phyloP scores from a whole-genome alignment of 495 filamentous ascomycete species.

The Trichoderma reesei region DNA sequence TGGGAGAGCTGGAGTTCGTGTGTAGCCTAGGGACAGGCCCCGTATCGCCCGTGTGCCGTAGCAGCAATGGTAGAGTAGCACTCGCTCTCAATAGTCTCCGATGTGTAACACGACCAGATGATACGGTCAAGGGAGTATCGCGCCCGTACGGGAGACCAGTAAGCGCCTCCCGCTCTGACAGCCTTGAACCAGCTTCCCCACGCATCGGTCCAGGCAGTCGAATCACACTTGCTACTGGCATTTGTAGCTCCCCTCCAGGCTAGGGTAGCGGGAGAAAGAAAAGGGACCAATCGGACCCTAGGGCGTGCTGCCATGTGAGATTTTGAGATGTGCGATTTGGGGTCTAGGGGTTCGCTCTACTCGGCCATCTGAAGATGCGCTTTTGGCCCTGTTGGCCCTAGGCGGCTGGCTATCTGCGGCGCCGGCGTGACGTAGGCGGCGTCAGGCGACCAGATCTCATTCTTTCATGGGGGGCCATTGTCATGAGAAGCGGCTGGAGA shows the following conservation, averaged over 20 bases:
- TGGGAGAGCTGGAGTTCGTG: neutral
- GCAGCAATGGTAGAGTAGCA: neutral
- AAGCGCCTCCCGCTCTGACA: neutral
- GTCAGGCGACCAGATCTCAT: conserved; percentile 6
- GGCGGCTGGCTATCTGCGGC: conserved; percentile 1
- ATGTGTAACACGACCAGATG: neutral
- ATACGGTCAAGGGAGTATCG: neutral
- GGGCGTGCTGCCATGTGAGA: conserved; percentile 1
- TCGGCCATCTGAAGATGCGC: neutral
- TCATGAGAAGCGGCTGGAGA: neutral
- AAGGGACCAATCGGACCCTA: neutral
- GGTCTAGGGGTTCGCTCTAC: neutral
- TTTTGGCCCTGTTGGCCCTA: neutral
- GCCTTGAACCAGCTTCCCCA: conserved; percentile 1
- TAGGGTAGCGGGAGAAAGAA: neutral
- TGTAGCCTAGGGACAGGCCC: neutral
- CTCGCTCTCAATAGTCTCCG: conserved; percentile 2
- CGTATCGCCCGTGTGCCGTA: neutral
- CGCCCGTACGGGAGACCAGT: neutral
- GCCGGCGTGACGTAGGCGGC: conserved; percentile 6
- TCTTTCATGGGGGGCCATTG: neutral
- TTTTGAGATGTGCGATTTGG: conserved; percentile 5
- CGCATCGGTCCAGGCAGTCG: neutral
- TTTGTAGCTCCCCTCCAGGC: neutral
- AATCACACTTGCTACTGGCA: neutral